Base-by-base conservation (phyloP, 345 rosid species). In the Pugionium cornutum region DNA sequence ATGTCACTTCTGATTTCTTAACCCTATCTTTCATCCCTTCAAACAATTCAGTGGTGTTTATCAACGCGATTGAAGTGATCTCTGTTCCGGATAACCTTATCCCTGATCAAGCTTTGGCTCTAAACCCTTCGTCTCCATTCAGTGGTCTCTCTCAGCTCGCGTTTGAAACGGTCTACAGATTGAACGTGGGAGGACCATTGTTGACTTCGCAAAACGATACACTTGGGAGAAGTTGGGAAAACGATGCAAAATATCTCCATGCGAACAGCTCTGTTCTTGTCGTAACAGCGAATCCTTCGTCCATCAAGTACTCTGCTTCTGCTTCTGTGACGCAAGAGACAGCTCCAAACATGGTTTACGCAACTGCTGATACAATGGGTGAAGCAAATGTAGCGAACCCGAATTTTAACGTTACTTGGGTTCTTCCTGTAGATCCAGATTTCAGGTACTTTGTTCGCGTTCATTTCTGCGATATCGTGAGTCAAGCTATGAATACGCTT, bases 351-450 rank as follows among this genome's bases (percentile, higher is more conserved):
- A 75, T 66, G 96, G 92, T 95, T 53, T 95, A 95, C 41, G 92
- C 97, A 2, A 82, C 96, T 9, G 91, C 99, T 56, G 95, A 85
- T 55, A 78, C 82, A 64, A 95, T 95, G 99, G 88, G 83, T 9
- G 82, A 91, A 57, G 81, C 97, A 7, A 89, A 85, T 72, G 95
- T 89, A 5, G 58, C 96, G 41, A 75, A 30, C 35, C 67, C 68
- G 59, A 89, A 69, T 77, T 95, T 89, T 91, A 94, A 94, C 66
- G 80, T 94, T 1, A 90, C 97, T 62, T 94, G 99, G 99, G 92
- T 85, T 41, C 83, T 94, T 31, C 47, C 75, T 26, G 88, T 88
- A 9, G 75, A 86, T 48, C 92, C 84, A 32, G 81, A 69, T 36
- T 94, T 83, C 83, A 77, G 75, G 74, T 94, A 94, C 74, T 84